phyloP scores from a whole-genome alignment of 768 basidiomycete genomes.

The Phallus indusiatus region DNA sequence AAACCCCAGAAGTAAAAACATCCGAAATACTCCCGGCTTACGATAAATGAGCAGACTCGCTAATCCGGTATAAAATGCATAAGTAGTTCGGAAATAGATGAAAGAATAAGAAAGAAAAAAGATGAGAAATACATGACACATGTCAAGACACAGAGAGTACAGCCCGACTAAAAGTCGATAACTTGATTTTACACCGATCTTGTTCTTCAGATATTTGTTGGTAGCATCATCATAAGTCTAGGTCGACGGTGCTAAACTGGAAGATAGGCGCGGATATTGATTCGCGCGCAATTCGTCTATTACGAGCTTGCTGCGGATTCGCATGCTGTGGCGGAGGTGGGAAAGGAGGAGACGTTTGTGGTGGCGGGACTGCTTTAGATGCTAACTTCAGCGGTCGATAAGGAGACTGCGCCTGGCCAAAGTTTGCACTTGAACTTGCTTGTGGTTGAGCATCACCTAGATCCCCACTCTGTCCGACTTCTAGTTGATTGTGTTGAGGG shows the following conservation, averaged over 20 bases:
- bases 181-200: not conserved
- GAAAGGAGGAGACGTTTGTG: not conserved
- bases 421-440: not conserved
- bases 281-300: not conserved
- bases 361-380: not conserved
- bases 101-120: too few relatives aligned
- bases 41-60: too few relatives aligned
- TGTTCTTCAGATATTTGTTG: not conserved
- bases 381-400: not conserved
- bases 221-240: not conserved
- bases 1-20: too few relatives aligned
- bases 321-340: not conserved
- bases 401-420: not conserved
- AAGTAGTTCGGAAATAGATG: too few relatives aligned
- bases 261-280: slow-evolving; percentile 1
- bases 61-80: too few relatives aligned
- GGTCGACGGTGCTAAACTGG: slow-evolving; percentile 3
- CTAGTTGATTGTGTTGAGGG: not conserved
- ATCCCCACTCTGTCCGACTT: not conserved
- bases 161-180: not conserved
- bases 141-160: not conserved
- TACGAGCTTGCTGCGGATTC: not conserved
- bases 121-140: too few relatives aligned
- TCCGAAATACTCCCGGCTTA: too few relatives aligned
- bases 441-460: not conserved